Base-by-base conservation (phyloP, 305 asterid species). In the Striga hermonthica region DNA sequence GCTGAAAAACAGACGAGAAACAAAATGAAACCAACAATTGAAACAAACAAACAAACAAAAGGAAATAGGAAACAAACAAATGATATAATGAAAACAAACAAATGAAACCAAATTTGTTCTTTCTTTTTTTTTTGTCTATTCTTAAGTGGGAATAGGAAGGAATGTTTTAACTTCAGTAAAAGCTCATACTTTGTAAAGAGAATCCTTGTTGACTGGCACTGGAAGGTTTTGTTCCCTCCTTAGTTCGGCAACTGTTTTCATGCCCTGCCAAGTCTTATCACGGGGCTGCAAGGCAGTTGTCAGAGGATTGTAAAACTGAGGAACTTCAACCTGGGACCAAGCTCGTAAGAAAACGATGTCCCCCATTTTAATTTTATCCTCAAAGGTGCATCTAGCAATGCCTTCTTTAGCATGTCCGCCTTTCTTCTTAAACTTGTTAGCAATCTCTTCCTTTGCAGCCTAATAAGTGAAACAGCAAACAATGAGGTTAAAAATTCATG, bases 261-360 rank as follows among this genome's bases (percentile, higher is more conserved):
- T 88, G 56, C 97, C 99, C 74, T 76, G 79, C 99, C 99, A 93
- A 48, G 83, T 88, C 65, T 71, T 75, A 60, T 79, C 79, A 43
- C 91, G 95, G 43, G 97, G 95, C 87, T 86, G 99, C 78, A 93
- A 76, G 40, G 96, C 95, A 58, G 96, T 93, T 43, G 99, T 90
- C 75, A 93, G 76, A 43, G 96, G 97, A 75, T 83, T 93, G 90
- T 57, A 88, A 70, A 88, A 93, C 48, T 57, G n/a, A 67, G 99
- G 99, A 68, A 90, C 90, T 70, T 93, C 99, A 59, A 93, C 97
- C 78, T 84, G 96, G 74, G 90, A 85, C 99, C 97, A 93, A 49
- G 96, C 99, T 66, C 95, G 99, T 82, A 90, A 77, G 80, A 93
- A 93, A 11, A 90, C 95, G 14, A 81, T 82, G 75, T 93, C 99